Evolutionary conservation across 108 stramenopile species (phyloP), one percentile per base, ranked within the genome.

Genomic region (Discostella pseudostelligera): DNA sequence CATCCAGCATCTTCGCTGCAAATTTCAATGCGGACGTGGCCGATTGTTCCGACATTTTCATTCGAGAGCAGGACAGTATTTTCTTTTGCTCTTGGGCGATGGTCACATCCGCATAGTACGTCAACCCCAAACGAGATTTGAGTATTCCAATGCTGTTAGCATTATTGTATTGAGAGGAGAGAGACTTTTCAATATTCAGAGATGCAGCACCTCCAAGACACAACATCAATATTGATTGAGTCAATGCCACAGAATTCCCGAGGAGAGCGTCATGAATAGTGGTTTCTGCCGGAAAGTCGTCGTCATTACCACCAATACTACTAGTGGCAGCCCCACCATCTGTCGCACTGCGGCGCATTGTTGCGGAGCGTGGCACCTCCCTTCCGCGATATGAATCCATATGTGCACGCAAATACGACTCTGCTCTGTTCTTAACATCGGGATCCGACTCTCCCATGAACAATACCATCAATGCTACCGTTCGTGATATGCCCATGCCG

Each of bases 341-440:
- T 1, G 42, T 43, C 12, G 39, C 35, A 36, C 22, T 40, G 5
- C 5, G 32, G 5, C 40, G 12, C 21, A 58, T 22, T 26, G 39
- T 39, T 49, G 28, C 42, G 19, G 28, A 19, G 25, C 51, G 59
- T 35, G 59, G 21, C 5, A 45, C 35, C 13, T 79, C 72, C 45
- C 65, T 57, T 16, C 77, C 74, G 10, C 82, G 63, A 47, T 63
- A 62, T 12, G 87, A 46, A 61, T 89, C 90, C 62, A 81, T 70
- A 58, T 87, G 82, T 19, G 79, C 73, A 40, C 85, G 83, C 39
- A 86, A 58, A 74, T 87, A 89, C 1, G 64, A 59, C 3, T 61
- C 60, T 17, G 90, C 90, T 44, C 77, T 70, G 9, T 70, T 51
- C 19, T 84, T 74, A 11, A 91, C 84, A 67, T 84, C 84, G 10